Evolutionary conservation across 2,329 filamentous ascomycete genomes (phyloP).

Genomic region (Eutypella sp.): DNA sequence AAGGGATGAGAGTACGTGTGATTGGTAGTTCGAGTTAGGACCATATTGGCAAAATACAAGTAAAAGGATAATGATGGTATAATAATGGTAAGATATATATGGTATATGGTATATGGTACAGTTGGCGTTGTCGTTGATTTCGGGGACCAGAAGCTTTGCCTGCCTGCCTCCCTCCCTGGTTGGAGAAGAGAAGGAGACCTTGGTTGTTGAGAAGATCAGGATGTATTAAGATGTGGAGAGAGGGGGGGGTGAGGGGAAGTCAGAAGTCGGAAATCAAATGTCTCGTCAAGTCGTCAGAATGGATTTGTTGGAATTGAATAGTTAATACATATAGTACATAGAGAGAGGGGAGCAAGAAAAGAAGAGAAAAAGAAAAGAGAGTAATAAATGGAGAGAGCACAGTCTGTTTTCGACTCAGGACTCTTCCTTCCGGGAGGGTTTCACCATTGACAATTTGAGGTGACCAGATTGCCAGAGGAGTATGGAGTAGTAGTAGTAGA

Average conservation of each 20-base stretch:
- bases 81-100: too few relatives aligned
- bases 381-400: neutral
- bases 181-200: too few relatives aligned
- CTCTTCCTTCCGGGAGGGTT: neutral
- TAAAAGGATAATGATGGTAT: neutral
- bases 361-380: neutral
- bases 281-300: too few relatives aligned
- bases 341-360: neutral
- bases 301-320: too few relatives aligned
- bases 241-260: too few relatives aligned
- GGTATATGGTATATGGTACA: too few relatives aligned
- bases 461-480: neutral
- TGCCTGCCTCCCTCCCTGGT: too few relatives aligned
- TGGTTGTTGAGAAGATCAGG: too few relatives aligned
- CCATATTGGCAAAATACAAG: constrained; percentile 40
- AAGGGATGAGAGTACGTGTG: constrained; percentile 77
- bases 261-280: too few relatives aligned
- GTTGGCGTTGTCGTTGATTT: too few relatives aligned
- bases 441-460: neutral
- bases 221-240: too few relatives aligned
- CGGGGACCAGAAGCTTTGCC: too few relatives aligned
- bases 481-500: neutral
- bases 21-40: constrained; percentile 60
- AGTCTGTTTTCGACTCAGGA: neutral
- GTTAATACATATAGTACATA: neutral